A percentile compares a stretch with the other conserved stretches of the same genome.
Conservation (phyloP, 768 basidiomycete genomes). For the Auricularia sp. region DNA sequence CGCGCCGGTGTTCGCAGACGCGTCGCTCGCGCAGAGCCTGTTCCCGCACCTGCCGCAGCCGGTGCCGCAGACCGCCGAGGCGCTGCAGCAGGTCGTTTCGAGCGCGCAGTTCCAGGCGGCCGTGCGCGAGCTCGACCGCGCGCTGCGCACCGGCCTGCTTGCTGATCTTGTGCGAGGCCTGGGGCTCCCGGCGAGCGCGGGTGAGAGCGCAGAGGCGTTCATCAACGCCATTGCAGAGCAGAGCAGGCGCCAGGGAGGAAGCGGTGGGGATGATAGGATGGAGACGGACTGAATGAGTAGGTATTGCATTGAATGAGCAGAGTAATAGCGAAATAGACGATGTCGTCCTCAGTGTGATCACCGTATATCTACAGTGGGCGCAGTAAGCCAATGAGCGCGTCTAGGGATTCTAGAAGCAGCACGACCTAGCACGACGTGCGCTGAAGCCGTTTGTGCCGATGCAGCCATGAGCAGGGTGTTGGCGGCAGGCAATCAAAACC, state of each 20-base stretch:
- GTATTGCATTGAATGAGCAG: too few relatives aligned
- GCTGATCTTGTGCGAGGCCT: conserved; percentile 66
- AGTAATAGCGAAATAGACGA: too few relatives aligned
- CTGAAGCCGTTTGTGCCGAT: too few relatives aligned
- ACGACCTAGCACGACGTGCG: too few relatives aligned
- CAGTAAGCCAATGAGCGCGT: too few relatives aligned
- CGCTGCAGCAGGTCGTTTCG: conserved; percentile 63
- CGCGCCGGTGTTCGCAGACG: conserved; percentile 48
- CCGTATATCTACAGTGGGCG: too few relatives aligned
- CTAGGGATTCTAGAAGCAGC: too few relatives aligned
- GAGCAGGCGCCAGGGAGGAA: conserved; percentile 29
- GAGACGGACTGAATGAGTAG: conserved; percentile 52
- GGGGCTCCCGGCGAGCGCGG: conserved; percentile 80
- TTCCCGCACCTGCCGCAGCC: not conserved
- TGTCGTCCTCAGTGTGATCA: too few relatives aligned
- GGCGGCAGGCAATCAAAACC: too few relatives aligned
- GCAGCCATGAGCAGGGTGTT: too few relatives aligned
- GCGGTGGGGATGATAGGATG: conserved; percentile 54
- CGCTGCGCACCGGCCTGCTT: conserved; percentile 70
- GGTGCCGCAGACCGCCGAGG: conserved; percentile 52
- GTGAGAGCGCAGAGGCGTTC: conserved; percentile 67
- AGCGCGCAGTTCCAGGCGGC: conserved; percentile 78
- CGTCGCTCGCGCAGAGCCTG: not conserved
- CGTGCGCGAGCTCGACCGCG: conserved; percentile 74
- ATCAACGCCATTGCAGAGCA: conserved; percentile 72